These are phyloP conservation scores for Pestalotiopsis sp. DNA, from an alignment of 2,329 filamentous ascomycete species.

Conservation along the genomic window DNA sequence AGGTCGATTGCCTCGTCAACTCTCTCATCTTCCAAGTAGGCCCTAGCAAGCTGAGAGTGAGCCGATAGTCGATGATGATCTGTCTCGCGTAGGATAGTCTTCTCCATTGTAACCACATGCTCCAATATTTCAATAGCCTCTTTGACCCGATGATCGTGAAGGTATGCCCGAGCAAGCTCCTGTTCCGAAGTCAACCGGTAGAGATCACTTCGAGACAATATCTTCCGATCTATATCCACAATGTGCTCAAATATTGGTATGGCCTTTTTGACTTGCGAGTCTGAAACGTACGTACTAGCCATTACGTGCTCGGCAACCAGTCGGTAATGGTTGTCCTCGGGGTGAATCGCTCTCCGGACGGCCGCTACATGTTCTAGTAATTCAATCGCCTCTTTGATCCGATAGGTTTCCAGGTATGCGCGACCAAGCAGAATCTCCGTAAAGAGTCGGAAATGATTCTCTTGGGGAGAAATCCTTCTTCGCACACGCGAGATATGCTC, in stretches of 20 bases:
- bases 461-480: background rate
- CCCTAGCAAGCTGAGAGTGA: slow-evolving; percentile 17
- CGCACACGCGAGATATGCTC: slow-evolving; percentile 9
- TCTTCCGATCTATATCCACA: background rate
- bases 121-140: slow-evolving; percentile 16
- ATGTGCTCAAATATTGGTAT: slow-evolving; percentile 12
- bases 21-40: slow-evolving; percentile 15
- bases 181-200: background rate
- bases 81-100: background rate
- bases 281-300: slow-evolving; percentile 19
- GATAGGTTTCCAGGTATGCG: background rate
- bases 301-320: slow-evolving; percentile 11
- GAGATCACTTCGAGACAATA: background rate
- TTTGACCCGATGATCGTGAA: background rate
- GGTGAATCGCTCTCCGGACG: background rate
- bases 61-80: background rate
- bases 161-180: slow-evolving; percentile 22
- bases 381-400: slow-evolving; percentile 14
- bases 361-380: slow-evolving; percentile 14
- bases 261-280: slow-evolving; percentile 14
- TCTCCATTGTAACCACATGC: background rate
- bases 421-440: background rate
- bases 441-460: background rate
- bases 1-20: slow-evolving; percentile 14
- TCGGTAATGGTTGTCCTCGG: background rate